Base-by-base conservation (phyloP, 2,329 filamentous ascomycete species). In the Fusarium sulawesiense region DNA sequence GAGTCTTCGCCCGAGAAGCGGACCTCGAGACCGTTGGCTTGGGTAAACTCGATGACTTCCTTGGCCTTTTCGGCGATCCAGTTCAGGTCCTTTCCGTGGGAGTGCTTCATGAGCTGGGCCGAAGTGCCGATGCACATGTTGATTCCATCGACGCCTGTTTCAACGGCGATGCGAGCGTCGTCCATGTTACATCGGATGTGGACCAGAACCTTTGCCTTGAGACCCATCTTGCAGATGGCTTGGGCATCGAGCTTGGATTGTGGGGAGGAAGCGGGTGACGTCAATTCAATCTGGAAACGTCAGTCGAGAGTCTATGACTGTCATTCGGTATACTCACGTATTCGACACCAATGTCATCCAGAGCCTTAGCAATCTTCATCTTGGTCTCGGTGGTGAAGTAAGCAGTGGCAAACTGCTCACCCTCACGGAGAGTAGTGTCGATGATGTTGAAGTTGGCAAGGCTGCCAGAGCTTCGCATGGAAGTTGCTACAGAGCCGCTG, bases 201-300 rank as follows among this genome's bases (percentile, higher is more conserved):
- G 64, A 64, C 66, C 20, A 74, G 27, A 9, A 71, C 37, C 63
- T 73, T 86, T 71, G 89, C 88, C 91, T 93, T 94, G 80, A 98
- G 88, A 70, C 94, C 94, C 56, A 98, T 91, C 87, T 94, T 93
- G 91, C 93, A 97, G 77, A 98, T 97, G 60, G 91, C 91, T 83
- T 96, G 91, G 81, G 93, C 97, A 83, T 98, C 95, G 77, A 84
- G 81, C 80, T 91, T 89, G 59, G 93, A 97, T 83, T 97, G 93
- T 83, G 94, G 91, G 16, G 92, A 94, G 56, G 94, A 92, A 72
- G 91, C 93, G 41, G 94, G 94, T 66, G 88, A 92, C 65, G 94
- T 98, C 77, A 98, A 86, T 83, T 98, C 94, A 21, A 78, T 75
- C 68, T 73, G 4, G 4, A 1, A 4, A 16, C 34, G 44, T 73